Conservation (phyloP, 1,284 basidiomycete species). For the Cystobasidium slooffiae region DNA sequence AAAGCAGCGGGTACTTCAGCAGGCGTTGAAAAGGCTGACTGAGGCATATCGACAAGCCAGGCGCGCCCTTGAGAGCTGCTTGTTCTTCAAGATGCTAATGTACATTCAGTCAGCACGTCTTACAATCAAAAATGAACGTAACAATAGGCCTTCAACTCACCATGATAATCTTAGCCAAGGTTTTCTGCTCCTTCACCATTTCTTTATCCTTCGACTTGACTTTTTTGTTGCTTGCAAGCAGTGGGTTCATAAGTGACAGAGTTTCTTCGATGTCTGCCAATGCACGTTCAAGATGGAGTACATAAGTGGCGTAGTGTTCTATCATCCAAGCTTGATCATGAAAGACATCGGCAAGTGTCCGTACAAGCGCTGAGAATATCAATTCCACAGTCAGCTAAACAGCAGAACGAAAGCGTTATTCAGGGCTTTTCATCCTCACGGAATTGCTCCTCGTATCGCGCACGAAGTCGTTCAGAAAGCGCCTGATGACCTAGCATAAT, state of each 20-base stretch:
- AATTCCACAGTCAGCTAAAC: conserved; percentile 10
- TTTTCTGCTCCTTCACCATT: conserved; percentile 63
- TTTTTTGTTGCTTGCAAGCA: conserved; percentile 52
- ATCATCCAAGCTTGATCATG: conserved; percentile 89
- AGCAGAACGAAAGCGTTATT: conserved; percentile 40
- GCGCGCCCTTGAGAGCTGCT: conserved; percentile 84
- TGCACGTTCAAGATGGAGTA: conserved; percentile 86
- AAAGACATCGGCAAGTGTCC: conserved; percentile 89
- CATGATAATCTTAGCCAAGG: conserved; percentile 69
- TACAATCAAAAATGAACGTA: neutral
- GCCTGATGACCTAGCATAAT: conserved; percentile 84
- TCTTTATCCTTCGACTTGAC: conserved; percentile 80
- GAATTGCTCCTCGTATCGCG: conserved; percentile 88
- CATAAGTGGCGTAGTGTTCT: conserved; percentile 86
- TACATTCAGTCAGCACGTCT: conserved; percentile 31
- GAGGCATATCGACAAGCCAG: conserved; percentile 87
- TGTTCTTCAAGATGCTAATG: conserved; percentile 70
- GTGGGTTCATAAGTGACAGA: conserved; percentile 63
- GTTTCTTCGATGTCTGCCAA: conserved; percentile 82
- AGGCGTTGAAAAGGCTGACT: conserved; percentile 97
- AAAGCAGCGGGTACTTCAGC: conserved; percentile 94
- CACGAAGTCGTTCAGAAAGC: conserved; percentile 77
- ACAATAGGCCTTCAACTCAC: conserved; percentile 40
- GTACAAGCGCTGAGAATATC: conserved; percentile 66
- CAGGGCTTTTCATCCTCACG: neutral